Base-by-base conservation (phyloP, 1,284 basidiomycete genomes). In the Cystobasidium sp. region DNA sequence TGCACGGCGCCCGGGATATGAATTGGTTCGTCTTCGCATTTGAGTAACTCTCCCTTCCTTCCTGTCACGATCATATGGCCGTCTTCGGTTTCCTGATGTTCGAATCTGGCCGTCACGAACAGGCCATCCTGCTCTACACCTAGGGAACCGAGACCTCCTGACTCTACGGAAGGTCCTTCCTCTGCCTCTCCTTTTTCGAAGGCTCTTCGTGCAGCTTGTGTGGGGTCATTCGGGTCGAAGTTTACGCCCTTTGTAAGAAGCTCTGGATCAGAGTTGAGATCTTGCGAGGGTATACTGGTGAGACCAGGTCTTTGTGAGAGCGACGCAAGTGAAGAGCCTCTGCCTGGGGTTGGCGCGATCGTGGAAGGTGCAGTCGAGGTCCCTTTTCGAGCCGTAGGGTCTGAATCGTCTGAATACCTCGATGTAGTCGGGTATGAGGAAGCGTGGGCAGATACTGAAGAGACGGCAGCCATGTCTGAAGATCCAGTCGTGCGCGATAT, bases 1-100 rank as follows among this genome's bases (percentile, higher is more conserved):
- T 96, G 93, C 0, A 94, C 87, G 0, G 92, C 90, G 1, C 92
- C 92, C 3, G 92, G 93, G 0, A 90, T 89, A 10, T 89, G 88
- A 66, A 96, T 94, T 0, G 92, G 92, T 88, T 94, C 92, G 78
- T 94, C 92, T 81, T 94, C 91, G 78, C 92, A 94, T 61, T 85
- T 85, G 43, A 86, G 82, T 10, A 94, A 78, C 64, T 86, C 84
- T 0, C 91, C 91, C 78, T 92, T 90, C 9, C 90, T 82, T 0
- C 92, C 92, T 0, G 82, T 83, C 8, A 89, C 83, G 6, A 94
- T 85, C 55, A 93, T 85, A 80, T 92, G 89, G 0, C 92, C 91
- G 76, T 92, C 84, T 24, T 86, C 87, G 63, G 90, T 88, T 76
- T 88, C 83, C 9, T 86, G 83, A 80, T 93, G 88, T 80, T 89